Evolutionary conservation across 1,284 basidiomycete species (phyloP).

Genomic region (Papiliotrema laurentii): DNA sequence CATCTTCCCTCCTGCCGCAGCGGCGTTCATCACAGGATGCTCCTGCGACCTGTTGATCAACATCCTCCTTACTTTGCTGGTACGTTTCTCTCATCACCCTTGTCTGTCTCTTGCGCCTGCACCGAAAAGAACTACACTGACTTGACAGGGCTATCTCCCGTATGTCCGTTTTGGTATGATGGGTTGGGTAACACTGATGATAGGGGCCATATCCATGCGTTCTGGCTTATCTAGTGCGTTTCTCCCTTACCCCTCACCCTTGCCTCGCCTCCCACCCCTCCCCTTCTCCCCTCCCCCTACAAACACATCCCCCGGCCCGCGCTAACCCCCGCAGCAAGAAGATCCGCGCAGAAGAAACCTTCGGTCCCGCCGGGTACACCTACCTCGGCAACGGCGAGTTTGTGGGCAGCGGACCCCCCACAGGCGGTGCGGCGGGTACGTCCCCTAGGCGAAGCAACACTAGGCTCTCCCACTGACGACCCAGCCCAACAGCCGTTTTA

Average conservation of each 20-base stretch:
- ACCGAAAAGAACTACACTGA: conserved; percentile 6
- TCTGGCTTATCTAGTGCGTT: conserved; percentile 50
- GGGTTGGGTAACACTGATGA: background rate
- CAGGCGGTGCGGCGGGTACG: background rate
- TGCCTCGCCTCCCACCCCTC: too few relatives aligned
- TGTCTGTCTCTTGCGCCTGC: background rate
- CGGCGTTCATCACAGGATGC: conserved; percentile 69
- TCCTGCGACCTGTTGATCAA: conserved; percentile 49
- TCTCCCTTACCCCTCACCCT: background rate
- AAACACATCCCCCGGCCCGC: background rate
- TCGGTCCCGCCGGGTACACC: conserved; percentile 61
- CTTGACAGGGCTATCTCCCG: conserved; percentile 19
- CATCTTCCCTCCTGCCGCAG: conserved; percentile 56
- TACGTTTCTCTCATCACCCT: conserved; percentile 10
- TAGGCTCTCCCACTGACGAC: background rate
- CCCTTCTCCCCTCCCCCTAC: too few relatives aligned
- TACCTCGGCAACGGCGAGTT: conserved; percentile 48
- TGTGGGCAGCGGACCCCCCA: conserved; percentile 17
- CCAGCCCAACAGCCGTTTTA: conserved; percentile 26
- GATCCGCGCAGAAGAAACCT: conserved; percentile 71
- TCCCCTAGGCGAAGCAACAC: background rate
- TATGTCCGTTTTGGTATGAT: conserved; percentile 1
- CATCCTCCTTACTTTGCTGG: conserved; percentile 19
- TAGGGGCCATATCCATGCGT: conserved; percentile 50
- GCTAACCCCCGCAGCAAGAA: conserved; percentile 56